Conservation (phyloP, 306 rosid genomes). For the Argentina anserina region DNA sequence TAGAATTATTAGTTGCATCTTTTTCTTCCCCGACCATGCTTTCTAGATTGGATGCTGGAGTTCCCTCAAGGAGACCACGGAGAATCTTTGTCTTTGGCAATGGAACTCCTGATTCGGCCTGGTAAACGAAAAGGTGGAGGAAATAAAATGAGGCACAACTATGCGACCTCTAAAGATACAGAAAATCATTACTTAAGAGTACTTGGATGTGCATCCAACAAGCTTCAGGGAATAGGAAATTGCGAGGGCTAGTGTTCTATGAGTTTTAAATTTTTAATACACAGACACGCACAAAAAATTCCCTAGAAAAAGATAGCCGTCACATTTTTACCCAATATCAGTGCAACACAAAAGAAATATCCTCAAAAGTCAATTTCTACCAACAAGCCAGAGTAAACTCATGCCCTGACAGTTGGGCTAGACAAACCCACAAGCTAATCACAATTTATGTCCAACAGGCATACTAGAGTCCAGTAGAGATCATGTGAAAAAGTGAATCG, state of each 20-base stretch:
- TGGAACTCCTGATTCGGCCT: constrained; percentile 61
- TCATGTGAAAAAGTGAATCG: neutral
- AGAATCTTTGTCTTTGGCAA: constrained; percentile 59
- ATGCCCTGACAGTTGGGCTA: neutral
- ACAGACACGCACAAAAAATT: neutral
- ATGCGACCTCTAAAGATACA: neutral
- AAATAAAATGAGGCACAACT: neutral
- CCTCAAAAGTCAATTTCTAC: neutral
- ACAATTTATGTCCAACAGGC: neutral
- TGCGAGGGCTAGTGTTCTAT: neutral
- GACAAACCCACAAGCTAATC: neutral
- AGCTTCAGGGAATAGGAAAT: neutral
- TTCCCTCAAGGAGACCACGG: constrained; percentile 63
- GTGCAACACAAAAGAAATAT: neutral
- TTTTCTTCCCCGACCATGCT: constrained; percentile 45
- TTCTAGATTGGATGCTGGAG: constrained; percentile 51
- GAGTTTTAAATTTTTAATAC: neutral
- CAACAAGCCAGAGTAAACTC: constrained; percentile 2
- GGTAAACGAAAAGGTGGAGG: constrained; percentile 18
- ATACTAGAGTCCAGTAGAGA: neutral
- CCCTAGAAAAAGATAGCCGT: neutral
- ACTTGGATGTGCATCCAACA: neutral
- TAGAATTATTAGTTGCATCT: constrained; percentile 36
- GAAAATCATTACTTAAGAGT: neutral
- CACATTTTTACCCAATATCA: neutral